Evolutionary conservation across 73 alveolate genomes (phyloP), one percentile per base, ranked within the genome.

Genomic region (Paramecium pentaurelia): DNA sequence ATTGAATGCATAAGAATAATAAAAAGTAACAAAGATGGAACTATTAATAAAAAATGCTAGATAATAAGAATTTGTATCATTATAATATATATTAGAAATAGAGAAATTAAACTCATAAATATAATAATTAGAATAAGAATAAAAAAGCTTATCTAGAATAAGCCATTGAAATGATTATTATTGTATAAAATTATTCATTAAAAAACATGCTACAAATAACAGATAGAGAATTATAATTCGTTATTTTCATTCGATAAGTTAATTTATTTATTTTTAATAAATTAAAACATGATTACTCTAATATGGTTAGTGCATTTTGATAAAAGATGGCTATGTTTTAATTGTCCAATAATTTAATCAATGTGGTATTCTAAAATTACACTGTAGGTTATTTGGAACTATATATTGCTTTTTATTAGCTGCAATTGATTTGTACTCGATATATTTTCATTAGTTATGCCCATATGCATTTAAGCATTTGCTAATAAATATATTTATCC

Each of bases 261-360:
- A 49, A 49, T 49, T 14, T 49, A 49, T 49, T 49, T 49, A 49
- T 16, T 64, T 9, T 75, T 34, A 34, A 42, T 75, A 38, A 32
- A 73, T 75, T 34, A 20, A 54, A 37, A 80, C n/a, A 80, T 80
- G 91, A 80, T 80, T 25, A 80, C 75, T 80, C 28, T 80, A 25
- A 40, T 80, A 27, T 80, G 91, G 91, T 36, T 80, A 44, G 42
- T 80, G 75, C 75, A 80, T 45, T 36, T 80, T 42, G 91, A 80
- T 80, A 80, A 49, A 45, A 40, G 91, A 25, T 80, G 91, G 91
- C 58, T 80, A 4, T 80, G 91, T 49, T 47, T 80, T 22, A 9
- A 34, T 37, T 73, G 87, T n/a, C 91, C 91, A 27, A 22, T 80
- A 22, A 49, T 80, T 9, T 25, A 80, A 14, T 47, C 73, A 80